phyloP scores from a whole-genome alignment of 352 stramenopile genomes.

The Phytophthora multivora region DNA sequence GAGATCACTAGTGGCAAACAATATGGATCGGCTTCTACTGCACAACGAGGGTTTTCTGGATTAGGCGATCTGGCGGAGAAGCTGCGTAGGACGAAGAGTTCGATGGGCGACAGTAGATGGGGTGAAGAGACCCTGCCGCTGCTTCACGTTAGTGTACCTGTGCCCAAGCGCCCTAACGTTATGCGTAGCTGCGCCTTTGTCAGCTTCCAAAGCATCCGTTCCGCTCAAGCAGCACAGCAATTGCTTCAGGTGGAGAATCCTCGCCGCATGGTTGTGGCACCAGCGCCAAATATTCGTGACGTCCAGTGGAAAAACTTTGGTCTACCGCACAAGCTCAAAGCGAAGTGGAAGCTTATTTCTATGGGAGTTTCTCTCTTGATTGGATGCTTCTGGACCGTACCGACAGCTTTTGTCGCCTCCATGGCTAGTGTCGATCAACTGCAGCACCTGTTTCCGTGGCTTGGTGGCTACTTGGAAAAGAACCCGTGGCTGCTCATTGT shows the following conservation, averaged over 20 bases:
- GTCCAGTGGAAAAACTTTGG: constrained; percentile 85
- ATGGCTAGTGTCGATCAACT: constrained; percentile 74
- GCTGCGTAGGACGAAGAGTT: constrained; percentile 39
- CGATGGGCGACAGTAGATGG: constrained; percentile 27
- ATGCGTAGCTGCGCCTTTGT: constrained; percentile 76
- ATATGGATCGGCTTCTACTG: constrained; percentile 19
- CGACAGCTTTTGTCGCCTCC: constrained; percentile 77
- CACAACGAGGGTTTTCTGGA: constrained; percentile 23
- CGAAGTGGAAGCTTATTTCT: constrained; percentile 67
- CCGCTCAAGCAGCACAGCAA: constrained; percentile 72
- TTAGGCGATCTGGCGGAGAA: constrained; percentile 34
- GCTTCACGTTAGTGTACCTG: constrained; percentile 31
- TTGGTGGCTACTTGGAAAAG: constrained; percentile 42
- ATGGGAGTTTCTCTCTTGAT: constrained; percentile 57
- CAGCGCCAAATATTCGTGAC: constrained; percentile 71
- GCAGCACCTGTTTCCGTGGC: constrained; percentile 54
- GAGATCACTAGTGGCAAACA: constrained; percentile 28
- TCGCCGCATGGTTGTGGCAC: constrained; percentile 56
- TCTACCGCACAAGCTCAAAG: constrained; percentile 58
- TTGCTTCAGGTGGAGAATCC: constrained; percentile 74
- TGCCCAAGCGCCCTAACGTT: constrained; percentile 50
- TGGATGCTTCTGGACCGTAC: constrained; percentile 81
- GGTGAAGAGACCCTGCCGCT: constrained; percentile 36
- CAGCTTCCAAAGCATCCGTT: constrained; percentile 67
- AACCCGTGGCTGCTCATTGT: constrained; percentile 56